Evolutionary conservation across 306 rosid genomes (phyloP), one percentile per base, ranked within the genome.

Genomic region (Notholithocarpus densiflorus): DNA sequence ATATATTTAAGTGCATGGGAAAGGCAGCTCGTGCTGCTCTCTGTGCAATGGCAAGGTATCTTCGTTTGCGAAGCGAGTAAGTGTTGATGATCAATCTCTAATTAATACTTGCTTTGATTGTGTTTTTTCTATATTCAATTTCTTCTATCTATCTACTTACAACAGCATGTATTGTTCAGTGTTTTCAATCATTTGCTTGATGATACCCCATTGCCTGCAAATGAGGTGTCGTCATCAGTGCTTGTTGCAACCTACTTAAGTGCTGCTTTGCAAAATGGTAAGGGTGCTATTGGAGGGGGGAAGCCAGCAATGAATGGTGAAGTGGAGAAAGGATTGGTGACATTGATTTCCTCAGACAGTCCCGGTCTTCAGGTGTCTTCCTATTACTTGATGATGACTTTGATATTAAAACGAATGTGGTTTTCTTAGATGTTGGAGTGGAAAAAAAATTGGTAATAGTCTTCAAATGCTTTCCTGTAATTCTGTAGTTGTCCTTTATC

Each of bases 21-120:
- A 95, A 89, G 89, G 99, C 88, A 3, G 90, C 98, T 79, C 97
- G 90, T 56, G 84, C 80, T 68, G 90, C 96, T 51, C 82, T 95
- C 78, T 89, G 86, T 73, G 98, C 97, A 70, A 89, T 95, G 70
- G 98, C 99, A 37, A 91, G 96, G 86, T 92, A 93, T 89, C 89
- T 95, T 82, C 99, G 97, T 65, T 82, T 95, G 77, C 87, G 92
- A 82, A 93, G 94, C 99, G 96, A 95, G 98, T 95, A 91, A 90
- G 94, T 83, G 81, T 77, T 81, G 73, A 70, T 60, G 76, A 52
- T 71, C 70, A 74, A 64, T 77, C 43, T 82, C 72, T 73, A 7
- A 71, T 53, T 51, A 32, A 12, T 79, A n/a, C 71, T 77, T 24
- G 17, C 73, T 77, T 24, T 56, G 31, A 53, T n/a, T 4, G 18